These are phyloP conservation scores for Lepidium campestre DNA, from an alignment of 441 rosid genomes.

Conservation along the genomic window DNA sequence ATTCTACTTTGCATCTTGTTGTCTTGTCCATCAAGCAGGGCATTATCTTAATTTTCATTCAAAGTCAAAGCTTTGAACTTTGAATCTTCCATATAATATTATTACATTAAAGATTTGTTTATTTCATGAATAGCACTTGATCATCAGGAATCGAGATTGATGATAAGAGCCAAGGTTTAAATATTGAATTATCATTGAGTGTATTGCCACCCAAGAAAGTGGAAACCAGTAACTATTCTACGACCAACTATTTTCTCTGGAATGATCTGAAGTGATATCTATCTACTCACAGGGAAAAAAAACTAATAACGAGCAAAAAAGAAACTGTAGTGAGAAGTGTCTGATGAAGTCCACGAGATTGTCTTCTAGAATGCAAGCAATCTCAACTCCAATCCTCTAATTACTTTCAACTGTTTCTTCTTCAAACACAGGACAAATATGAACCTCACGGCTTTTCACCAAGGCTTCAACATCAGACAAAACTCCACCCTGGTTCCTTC, in stretches of 20 bases:
- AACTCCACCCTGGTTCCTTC: slow-evolving; percentile 76
- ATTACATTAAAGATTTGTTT: neutral
- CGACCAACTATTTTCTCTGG: neutral
- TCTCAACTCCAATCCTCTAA: neutral
- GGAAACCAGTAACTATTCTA: neutral
- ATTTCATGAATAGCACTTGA: neutral
- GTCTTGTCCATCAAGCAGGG: neutral
- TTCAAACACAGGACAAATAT: neutral
- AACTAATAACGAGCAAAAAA: neutral
- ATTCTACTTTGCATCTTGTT: neutral
- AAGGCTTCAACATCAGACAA: slow-evolving; percentile 22
- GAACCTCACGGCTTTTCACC: neutral
- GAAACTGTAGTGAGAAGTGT: neutral
- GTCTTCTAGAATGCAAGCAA: neutral
- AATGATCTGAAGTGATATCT: neutral
- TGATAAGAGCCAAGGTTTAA: neutral
- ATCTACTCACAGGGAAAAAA: neutral
- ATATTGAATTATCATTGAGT: neutral
- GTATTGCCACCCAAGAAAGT: slow-evolving; percentile 2
- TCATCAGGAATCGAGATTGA: neutral
- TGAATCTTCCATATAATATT: neutral
- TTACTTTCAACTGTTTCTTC: neutral
- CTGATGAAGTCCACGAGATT: neutral
- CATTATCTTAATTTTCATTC: neutral
- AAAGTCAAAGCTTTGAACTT: slow-evolving; percentile 6